These are phyloP conservation scores for Lepidium sativum DNA, from an alignment of 345 rosid species.

Conservation along the genomic window DNA sequence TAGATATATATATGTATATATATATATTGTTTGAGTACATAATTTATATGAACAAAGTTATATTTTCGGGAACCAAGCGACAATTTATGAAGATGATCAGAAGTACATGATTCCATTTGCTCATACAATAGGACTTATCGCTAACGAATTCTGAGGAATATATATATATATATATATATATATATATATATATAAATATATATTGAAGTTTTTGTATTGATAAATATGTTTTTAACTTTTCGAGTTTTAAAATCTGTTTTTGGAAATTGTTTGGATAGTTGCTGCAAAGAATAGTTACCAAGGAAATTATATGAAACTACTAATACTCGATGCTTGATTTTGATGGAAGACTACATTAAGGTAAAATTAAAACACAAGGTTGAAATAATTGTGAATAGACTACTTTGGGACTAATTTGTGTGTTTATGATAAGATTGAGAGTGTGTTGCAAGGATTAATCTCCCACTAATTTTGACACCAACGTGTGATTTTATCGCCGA, in stretches of 20 bases:
- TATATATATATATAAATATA: too few species aligned
- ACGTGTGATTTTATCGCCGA: constrained; percentile 9
- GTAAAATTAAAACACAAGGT: not conserved
- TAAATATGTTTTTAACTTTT: too few species aligned
- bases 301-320: constrained; percentile 22
- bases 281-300: constrained; percentile 37
- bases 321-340: constrained; percentile 33
- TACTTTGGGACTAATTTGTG: not conserved
- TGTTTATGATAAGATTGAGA: not conserved
- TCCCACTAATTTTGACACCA: not conserved
- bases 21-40: too few species aligned
- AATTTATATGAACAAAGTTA: constrained; percentile 37
- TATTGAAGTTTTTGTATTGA: too few species aligned
- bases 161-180: too few species aligned
- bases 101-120: constrained; percentile 42
- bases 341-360: constrained; percentile 9
- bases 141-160: constrained; percentile 68
- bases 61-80: constrained; percentile 48
- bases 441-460: constrained; percentile 18
- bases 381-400: not conserved
- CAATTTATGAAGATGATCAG: constrained; percentile 16
- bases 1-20: too few species aligned
- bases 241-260: not conserved
- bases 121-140: constrained; percentile 63
- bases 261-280: constrained; percentile 31